Conservation (phyloP, 345 rosid genomes). For the Eucalyptus lansdowneana region DNA sequence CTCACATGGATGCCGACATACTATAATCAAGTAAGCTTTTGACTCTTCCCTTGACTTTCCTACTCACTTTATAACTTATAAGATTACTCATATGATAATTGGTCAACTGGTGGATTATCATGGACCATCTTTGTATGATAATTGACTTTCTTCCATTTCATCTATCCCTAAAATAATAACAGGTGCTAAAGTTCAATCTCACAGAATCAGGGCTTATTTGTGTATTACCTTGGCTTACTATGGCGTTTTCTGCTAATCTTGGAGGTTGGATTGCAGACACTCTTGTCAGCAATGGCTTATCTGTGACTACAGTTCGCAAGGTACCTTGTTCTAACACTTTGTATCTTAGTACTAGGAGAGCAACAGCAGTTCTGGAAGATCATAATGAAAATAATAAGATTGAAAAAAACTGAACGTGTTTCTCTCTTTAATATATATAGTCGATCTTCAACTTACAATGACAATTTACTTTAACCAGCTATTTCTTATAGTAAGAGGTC, state of each 20-base stretch:
- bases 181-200: constrained; percentile 88
- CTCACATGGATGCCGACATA: constrained; percentile 98
- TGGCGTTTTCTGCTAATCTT: constrained; percentile 87
- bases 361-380: no score
- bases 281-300: constrained; percentile 68
- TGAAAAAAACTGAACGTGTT: background rate
- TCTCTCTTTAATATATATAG: background rate
- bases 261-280: constrained; percentile 99
- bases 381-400: background rate
- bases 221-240: constrained; percentile 90
- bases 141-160: background rate
- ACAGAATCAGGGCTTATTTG: constrained; percentile 80
- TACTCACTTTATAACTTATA: background rate
- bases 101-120: background rate
- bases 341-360: background rate
- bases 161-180: background rate
- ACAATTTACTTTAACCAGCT: background rate
- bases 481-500: background rate
- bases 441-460: background rate
- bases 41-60: background rate
- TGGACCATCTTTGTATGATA: background rate
- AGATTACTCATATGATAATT: background rate
- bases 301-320: constrained; percentile 88
- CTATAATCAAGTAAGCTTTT: constrained; percentile 64
- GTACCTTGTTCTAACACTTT: constrained; percentile 10